Conservation (phyloP, 1,139 yeast species). For the Ashbya aceris region DNA sequence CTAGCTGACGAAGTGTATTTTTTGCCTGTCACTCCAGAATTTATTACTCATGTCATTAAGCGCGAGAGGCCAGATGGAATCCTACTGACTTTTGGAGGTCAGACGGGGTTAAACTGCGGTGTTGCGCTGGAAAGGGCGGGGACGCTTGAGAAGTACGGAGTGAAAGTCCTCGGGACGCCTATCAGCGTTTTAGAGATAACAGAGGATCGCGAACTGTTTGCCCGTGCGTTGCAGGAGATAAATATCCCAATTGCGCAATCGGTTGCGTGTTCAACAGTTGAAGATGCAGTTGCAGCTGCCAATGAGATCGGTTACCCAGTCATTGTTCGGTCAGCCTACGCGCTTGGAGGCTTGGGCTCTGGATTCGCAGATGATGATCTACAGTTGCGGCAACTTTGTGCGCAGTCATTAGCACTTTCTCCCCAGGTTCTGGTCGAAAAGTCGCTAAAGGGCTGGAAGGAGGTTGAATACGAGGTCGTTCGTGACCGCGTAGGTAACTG, state of each 20-base stretch:
- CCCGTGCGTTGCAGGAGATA: constrained; percentile 89
- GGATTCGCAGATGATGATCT: constrained; percentile 83
- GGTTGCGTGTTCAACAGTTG: constrained; percentile 86
- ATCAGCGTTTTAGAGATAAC: constrained; percentile 90
- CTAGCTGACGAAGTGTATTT: constrained; percentile 93
- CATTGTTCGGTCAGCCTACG: constrained; percentile 95
- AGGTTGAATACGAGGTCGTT: constrained; percentile 96
- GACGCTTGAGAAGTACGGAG: constrained; percentile 79
- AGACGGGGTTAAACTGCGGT: constrained; percentile 94
- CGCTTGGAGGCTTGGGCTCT: constrained; percentile 96
- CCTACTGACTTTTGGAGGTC: constrained; percentile 94
- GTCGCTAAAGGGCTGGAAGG: constrained; percentile 98
- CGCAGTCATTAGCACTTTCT: constrained; percentile 80
- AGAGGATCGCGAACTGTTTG: constrained; percentile 94
- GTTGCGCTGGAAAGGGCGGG: constrained; percentile 91
- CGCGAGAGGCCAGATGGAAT: constrained; percentile 96
- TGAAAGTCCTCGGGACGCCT: constrained; percentile 95
- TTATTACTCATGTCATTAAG: constrained; percentile 86
- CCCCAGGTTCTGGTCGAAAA: constrained; percentile 96
- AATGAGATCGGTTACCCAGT: constrained; percentile 85
- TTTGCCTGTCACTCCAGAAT: constrained; percentile 94
- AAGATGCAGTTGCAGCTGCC: constrained; percentile 87
- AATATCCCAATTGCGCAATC: constrained; percentile 94
- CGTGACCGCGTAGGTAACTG: constrained; percentile 95
- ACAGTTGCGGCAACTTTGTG: constrained; percentile 77